These are phyloP conservation scores for Inga laurina DNA, from an alignment of 306 rosid species.

Conservation along the genomic window DNA sequence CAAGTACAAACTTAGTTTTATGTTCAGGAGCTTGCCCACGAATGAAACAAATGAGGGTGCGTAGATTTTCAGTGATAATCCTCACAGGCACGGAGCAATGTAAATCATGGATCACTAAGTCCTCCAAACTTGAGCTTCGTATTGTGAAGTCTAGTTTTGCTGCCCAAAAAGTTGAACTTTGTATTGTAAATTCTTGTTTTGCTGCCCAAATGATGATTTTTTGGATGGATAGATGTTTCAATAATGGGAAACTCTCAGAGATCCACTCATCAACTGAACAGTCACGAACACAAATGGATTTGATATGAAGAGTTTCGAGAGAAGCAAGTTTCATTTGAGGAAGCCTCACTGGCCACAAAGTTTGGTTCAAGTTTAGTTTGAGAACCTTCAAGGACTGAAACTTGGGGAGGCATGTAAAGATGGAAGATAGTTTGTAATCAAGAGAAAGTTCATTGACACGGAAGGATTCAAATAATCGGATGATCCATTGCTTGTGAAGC, in stretches of 20 bases:
- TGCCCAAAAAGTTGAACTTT: not conserved
- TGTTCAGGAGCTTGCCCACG: not conserved
- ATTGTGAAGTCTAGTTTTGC: not conserved
- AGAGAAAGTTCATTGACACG: not conserved
- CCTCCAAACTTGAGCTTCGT: not conserved
- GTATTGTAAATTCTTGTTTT: not conserved
- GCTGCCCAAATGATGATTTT: not conserved
- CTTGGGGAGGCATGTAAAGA: not conserved
- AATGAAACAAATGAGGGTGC: not conserved
- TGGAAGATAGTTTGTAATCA: not conserved
- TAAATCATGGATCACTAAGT: not conserved
- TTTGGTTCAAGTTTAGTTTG: not conserved
- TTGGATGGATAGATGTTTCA: not conserved
- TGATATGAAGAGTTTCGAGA: not conserved
- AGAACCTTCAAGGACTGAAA: not conserved
- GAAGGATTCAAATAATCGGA: not conserved
- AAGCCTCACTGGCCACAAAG: not conserved
- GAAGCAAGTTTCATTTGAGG: not conserved
- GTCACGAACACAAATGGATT: not conserved
- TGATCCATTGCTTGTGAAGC: not conserved
- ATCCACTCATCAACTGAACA: not conserved
- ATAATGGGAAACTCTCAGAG: not conserved
- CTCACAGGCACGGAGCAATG: not conserved
- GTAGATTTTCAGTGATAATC: not conserved
- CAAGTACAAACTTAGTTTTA: not conserved